Evolutionary conservation across 441 rosid species (phyloP), one percentile per base, ranked within the genome.

Genomic region (Raphanus hybrid): DNA sequence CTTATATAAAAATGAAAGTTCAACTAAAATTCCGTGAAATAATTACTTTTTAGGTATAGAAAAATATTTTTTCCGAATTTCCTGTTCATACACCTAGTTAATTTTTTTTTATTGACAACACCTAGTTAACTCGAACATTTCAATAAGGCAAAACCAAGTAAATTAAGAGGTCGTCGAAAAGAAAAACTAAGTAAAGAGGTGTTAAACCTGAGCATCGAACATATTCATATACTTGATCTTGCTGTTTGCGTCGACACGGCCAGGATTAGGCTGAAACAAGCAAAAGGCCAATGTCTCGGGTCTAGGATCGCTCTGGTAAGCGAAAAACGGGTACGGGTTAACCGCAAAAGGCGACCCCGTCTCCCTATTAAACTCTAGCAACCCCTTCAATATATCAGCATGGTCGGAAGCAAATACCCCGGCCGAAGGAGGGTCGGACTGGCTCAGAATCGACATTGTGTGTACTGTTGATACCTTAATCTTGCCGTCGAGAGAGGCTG

Each of bases 261-360:
- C 98, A 1, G 90, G 76, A 59, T 94, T 92, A 0, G 89, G 84
- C 74, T 92, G 96, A 84, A 94, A 92, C 71, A 92, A 80, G 71
- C 98, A 96, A 77, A 86, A 96, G 0, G 97, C 88, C 57, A 89
- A 80, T 1, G 97, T 92, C 27, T 93, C 97, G 0, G 96, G 89
- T 69, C 97, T 88, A 2, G 90, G 84, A 69, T 95, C 99, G n/a
- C 79, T 79, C 72, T 79, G 74, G 81, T 90, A 93, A 0, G 99
- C 98, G 45, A 91, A 95, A 71, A 86, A 95, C 15, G 98, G 97
- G 74, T 93, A 95, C 0, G 97, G 98, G 66, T 93, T 95, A 58
- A 93, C 80, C 2, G 88, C 80, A 4, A 95, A 91, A 70, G 98
- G 99, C 0, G 98, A 91, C 32, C 89, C 91, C 0, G 91, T 95